Evolutionary conservation across 2,329 filamentous ascomycete genomes (phyloP), one percentile per base, ranked within the genome.

Genomic region (Curvularia sp.): DNA sequence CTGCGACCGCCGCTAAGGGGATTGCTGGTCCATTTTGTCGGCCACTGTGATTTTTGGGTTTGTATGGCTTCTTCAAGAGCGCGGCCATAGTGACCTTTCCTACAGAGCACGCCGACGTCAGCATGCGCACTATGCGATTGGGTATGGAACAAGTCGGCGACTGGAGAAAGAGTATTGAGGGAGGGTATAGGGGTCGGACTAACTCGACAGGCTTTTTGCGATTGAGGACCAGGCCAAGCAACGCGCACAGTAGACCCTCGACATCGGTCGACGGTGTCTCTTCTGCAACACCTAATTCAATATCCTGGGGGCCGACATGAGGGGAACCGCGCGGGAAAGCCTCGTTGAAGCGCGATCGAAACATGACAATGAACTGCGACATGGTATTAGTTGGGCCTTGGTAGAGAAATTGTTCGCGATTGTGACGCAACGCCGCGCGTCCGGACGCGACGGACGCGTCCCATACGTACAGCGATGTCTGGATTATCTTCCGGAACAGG

Each of bases 161-260:
- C 66, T 62, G 33, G 18, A 10, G 35, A 26, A 7, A 18, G 22
- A 28, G 62, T 66, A 64, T 60, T 51, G 41, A 30, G 8, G 26
- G 22, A 30, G 39, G 22, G 42, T n/a, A 2, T 49, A 51, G 26
- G 56, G 70, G 74, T 74, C 63, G 63, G 62, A 82, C 92, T 79
- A 86, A 98, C 95, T 99, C 97, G 75, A 98, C 91, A 80, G 97
- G 93, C 77, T 99, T 97, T 83, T 99, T 98, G 78, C 95, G 89
- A 79, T 99, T 99, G 72, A 99, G 84, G 55, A 97, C 86, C 69
- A 99, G 83, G 31, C 91, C 89, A 44, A 99, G 83, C 65, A 99
- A 80, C 62, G 93, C 93, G 82, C 96, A 99, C 26, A 99, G 83
- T 58, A 99, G 87, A 67, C 89, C 86, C 81, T 98, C 94, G 47